Conservation (phyloP, 2,329 filamentous ascomycete species). For the Aureobasidium musti region DNA sequence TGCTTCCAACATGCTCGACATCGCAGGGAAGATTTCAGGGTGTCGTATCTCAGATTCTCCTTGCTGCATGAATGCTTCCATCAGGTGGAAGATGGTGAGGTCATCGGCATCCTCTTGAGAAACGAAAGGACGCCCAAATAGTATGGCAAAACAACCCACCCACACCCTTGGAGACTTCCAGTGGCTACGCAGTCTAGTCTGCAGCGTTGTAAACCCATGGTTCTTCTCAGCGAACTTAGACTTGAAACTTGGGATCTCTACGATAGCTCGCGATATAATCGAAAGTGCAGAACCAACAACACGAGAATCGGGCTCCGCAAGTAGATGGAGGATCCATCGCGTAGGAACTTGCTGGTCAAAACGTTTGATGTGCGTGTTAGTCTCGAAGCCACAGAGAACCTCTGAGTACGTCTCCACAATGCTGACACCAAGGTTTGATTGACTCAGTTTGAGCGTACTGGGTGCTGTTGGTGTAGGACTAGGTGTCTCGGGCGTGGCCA, state of each 20-base stretch:
- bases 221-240: slow-evolving; percentile 84
- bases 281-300: slow-evolving; percentile 78
- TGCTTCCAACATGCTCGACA: slow-evolving; percentile 83
- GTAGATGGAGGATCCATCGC: slow-evolving; percentile 74
- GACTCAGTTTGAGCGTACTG: slow-evolving; percentile 43
- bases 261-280: slow-evolving; percentile 79
- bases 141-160: slow-evolving; percentile 82
- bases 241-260: slow-evolving; percentile 79
- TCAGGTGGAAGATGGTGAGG: slow-evolving; percentile 72
- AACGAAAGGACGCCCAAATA: slow-evolving; percentile 82
- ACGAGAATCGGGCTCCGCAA: slow-evolving; percentile 82
- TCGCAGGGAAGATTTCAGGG: slow-evolving; percentile 75
- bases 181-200: slow-evolving; percentile 77
- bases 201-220: slow-evolving; percentile 85
- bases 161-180: slow-evolving; percentile 85
- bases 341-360: slow-evolving; percentile 95
- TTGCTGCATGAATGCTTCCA: slow-evolving; percentile 66
- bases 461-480: not conserved
- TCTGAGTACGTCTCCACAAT: slow-evolving; percentile 76
- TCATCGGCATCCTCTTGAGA: slow-evolving; percentile 70
- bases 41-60: slow-evolving; percentile 67
- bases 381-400: slow-evolving; percentile 73
- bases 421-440: slow-evolving; percentile 70
- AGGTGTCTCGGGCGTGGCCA: not conserved
- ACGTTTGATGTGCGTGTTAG: slow-evolving; percentile 70